Base-by-base conservation (phyloP, 2,329 filamentous ascomycete genomes). In the Trichothecium roseum region DNA sequence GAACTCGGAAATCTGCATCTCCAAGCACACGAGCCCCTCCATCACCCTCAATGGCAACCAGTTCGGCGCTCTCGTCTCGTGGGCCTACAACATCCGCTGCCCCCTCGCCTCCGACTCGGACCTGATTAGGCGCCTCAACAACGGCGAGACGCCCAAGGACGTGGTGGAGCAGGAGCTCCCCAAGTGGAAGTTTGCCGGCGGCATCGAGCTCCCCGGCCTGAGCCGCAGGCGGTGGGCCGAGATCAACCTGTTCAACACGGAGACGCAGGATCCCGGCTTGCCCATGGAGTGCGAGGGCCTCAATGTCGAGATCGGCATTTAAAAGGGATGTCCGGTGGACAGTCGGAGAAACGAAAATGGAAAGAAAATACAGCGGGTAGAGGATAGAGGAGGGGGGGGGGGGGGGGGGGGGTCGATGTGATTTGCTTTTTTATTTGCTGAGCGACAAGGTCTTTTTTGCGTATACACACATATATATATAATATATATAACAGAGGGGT, bases 51-150 rank as follows among this genome's bases (percentile, higher is more conserved):
- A 69, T 43, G 57, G 53, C 17, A 70, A 72, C 51, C 62, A 70
- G 45, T 72, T 66, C 43, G 68, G 63, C 26, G 67, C 68, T 1
- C 59, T 71, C 3, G 60, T 69, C 24, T 64, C 58, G 26, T 70
- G 64, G 63, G 53, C 63, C 10, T 71, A 62, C 57, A 72, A 71
- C 45, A 53, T 64, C 29, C 66, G 68, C 15, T 63, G 57, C 38
- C 62, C 57, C 3, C 56, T 55, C 29, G 54, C 60, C 4, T 37
- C 40, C 14, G 45, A 42, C 0, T 68, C 64, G 5, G 56, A 53
- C 1, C 51, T 69, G 16, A 46, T 66, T 38, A 48, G 46, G 35
- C 52, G 61, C 7, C 53, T 68, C 38, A 68, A 68, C 50, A 48
- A 45, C 1, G 61, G 62, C 12, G 56, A 66, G 33, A 44, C 55